A percentile compares a stretch with the other conserved stretches of the same genome.
phyloP scores from a whole-genome alignment of 164 flowering plant species.

The Tetracentron sinense region DNA sequence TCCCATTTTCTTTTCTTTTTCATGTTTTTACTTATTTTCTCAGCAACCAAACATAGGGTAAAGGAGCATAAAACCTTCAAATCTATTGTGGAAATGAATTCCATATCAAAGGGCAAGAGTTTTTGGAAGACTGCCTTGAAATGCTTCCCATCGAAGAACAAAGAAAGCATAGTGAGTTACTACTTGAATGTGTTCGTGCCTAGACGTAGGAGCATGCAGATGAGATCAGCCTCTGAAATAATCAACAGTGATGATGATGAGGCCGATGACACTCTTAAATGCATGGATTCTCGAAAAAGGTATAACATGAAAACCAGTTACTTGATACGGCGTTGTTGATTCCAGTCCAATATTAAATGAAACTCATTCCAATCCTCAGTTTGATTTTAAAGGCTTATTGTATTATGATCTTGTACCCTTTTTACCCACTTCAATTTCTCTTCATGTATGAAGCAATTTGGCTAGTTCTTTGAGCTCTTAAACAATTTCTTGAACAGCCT shows the following conservation, averaged over 20 bases:
- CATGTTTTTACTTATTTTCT: too few species aligned
- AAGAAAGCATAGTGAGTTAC: constrained; percentile 27
- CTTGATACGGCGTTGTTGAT: constrained; percentile 8
- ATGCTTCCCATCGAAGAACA: constrained; percentile 21
- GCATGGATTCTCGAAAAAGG: constrained; percentile 12
- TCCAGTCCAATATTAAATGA: neutral
- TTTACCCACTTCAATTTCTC: too few species aligned
- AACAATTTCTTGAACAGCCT: too few species aligned
- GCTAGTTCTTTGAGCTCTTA: too few species aligned
- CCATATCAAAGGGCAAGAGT: constrained; percentile 14
- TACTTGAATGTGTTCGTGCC: constrained; percentile 36
- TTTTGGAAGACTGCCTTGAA: constrained; percentile 24
- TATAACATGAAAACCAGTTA: neutral
- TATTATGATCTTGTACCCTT: neutral
- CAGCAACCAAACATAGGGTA: too few species aligned
- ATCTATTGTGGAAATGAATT: constrained; percentile 24
- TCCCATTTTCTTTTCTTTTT: too few species aligned
- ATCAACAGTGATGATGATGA: constrained; percentile 36
- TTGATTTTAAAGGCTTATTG: neutral
- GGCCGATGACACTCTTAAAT: neutral
- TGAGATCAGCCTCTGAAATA: constrained; percentile 11
- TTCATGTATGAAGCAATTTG: too few species aligned
- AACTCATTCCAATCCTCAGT: neutral
- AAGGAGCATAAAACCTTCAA: constrained; percentile 32
- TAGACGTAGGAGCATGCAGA: constrained; percentile 22